phyloP scores from a whole-genome alignment of 306 rosid genomes.

The Pterocarpus macrocarpus region DNA sequence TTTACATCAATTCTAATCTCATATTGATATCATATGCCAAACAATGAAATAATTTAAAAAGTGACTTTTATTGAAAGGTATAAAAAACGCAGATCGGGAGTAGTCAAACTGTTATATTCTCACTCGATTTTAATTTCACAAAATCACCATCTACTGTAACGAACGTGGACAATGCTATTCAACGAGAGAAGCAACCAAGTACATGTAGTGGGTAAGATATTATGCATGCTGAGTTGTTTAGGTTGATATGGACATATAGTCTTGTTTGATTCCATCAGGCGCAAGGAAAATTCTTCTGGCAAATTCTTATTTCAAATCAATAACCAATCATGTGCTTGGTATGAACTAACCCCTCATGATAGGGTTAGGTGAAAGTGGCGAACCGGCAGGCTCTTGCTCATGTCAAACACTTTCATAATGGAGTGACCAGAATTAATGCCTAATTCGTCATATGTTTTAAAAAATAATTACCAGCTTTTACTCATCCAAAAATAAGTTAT shows the following conservation, averaged over 20 bases:
- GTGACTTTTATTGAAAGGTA: too few species aligned
- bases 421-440: not conserved
- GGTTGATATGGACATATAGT: not conserved
- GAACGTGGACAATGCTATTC: not conserved
- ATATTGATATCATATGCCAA: too few species aligned
- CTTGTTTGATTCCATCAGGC: not conserved
- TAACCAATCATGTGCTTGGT: not conserved
- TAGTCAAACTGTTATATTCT: too few species aligned
- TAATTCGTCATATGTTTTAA: not conserved
- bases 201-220: not conserved
- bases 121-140: too few species aligned
- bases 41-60: too few species aligned
- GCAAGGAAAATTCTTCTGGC: not conserved
- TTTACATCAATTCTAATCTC: too few species aligned
- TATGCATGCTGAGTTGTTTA: not conserved
- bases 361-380: constrained; percentile 14
- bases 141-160: not conserved
- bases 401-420: not conserved
- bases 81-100: too few species aligned
- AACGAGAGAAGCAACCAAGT: not conserved
- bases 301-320: not conserved
- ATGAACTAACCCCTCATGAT: not conserved
- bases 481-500: too few species aligned
- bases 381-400: not conserved
- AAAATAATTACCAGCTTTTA: too few species aligned